Base-by-base conservation (phyloP, 2,329 filamentous ascomycete genomes). In the Phaeosphaeriaceae sp. region DNA sequence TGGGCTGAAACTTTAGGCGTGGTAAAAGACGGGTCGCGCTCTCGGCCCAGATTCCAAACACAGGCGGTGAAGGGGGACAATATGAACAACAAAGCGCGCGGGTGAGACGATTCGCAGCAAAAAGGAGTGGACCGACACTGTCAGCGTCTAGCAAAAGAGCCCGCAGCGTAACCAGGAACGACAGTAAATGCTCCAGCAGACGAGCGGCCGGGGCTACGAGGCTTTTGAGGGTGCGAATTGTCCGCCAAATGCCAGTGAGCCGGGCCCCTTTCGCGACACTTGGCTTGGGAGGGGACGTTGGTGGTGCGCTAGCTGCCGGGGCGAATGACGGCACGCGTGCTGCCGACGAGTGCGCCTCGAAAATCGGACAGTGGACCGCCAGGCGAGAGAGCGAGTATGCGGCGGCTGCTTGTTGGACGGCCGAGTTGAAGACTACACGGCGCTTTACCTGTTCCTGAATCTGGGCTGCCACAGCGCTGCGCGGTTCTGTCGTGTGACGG, bases 131-230 rank as follows among this genome's bases (percentile, higher is more conserved):
- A 36, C 53, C 47, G 51, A 58, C 66, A 57, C 52, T 50, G 62
- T 49, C 58, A 63, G 68, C 63, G 61, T 68, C 65, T 69, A 66
- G 61, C 63, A 31, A 67, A 64, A 66, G 62, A 62, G 63, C 58
- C 62, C 54, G 62, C 56, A 58, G 56, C 53, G 60, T 59, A 57
- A 51, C 48, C 56, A 56, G 52, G 53, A 54, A 51, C 55, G 56
- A 53, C 51, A 27, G 21, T 36, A 7, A 36, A 33, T 31, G 22
- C 19, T 15, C 53, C 45, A 50, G 25, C 51, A 40, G 44, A 21
- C 33, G 22, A 24, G 49, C 21, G 10, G 31, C 54, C 54, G 57
- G 63, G 64, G 54, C 53, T 52, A 54, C 25, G 24, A 61, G 46
- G 55, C 58, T 62, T 63, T 63, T 66, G 58, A 58, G 57, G 56